A percentile compares a stretch with the other conserved stretches of the same genome.
Evolutionary conservation across 768 basidiomycete species (phyloP).

Genomic region (Hemileccinum impolitum): DNA sequence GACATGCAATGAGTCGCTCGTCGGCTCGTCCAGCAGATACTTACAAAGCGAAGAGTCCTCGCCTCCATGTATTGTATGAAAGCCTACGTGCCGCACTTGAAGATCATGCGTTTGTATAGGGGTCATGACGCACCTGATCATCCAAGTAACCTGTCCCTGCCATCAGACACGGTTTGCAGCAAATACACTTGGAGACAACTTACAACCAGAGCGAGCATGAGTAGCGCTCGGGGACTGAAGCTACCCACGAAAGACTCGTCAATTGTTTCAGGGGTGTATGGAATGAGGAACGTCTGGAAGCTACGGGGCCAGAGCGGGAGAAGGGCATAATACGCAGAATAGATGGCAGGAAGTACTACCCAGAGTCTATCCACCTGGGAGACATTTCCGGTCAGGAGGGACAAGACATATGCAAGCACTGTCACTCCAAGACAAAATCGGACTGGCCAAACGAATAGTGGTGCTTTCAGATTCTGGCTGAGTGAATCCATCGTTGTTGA

Average conservation of each 20-base stretch:
- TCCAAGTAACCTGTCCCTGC: slow-evolving; percentile 47
- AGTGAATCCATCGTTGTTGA: slow-evolving; percentile 13
- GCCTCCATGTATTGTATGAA: slow-evolving; percentile 77
- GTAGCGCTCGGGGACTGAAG: slow-evolving; percentile 65
- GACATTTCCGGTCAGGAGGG: slow-evolving; percentile 71
- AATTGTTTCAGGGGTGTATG: slow-evolving; percentile 52
- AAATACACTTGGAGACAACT: slow-evolving; percentile 17
- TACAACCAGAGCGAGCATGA: slow-evolving; percentile 72
- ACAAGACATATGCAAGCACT: slow-evolving; percentile 50
- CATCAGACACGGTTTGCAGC: not conserved
- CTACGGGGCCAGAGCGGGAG: slow-evolving; percentile 54
- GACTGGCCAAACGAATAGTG: slow-evolving; percentile 56
- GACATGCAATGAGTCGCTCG: not conserved
- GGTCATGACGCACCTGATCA: slow-evolving; percentile 44
- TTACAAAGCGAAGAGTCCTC: slow-evolving; percentile 76
- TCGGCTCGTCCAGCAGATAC: slow-evolving; percentile 17
- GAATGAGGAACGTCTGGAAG: slow-evolving; percentile 40
- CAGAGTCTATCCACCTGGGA: slow-evolving; percentile 85
- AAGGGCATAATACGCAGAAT: slow-evolving; percentile 79
- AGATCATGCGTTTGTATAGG: slow-evolving; percentile 8
- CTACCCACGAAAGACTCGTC: slow-evolving; percentile 33
- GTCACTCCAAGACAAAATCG: slow-evolving; percentile 55
- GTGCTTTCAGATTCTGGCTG: slow-evolving; percentile 18
- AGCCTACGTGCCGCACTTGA: slow-evolving; percentile 42
- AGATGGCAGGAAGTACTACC: slow-evolving; percentile 79